phyloP scores from a whole-genome alignment of 768 basidiomycete species.

The Fomitopsis serialis region DNA sequence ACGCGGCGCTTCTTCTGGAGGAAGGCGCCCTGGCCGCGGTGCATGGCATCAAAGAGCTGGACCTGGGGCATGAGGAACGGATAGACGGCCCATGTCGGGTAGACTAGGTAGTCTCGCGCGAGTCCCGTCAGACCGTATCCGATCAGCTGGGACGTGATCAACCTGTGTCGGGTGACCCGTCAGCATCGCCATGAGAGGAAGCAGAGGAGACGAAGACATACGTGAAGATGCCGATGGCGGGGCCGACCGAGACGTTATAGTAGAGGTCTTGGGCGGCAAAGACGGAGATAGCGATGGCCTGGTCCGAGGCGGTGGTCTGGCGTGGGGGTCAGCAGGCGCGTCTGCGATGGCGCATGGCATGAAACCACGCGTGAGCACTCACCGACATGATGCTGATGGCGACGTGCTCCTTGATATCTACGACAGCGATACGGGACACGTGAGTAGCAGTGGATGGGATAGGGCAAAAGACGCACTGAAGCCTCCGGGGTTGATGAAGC shows the following conservation, averaged over 20 bases:
- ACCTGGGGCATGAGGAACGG: conserved; percentile 23
- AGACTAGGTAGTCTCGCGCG: conserved; percentile 43
- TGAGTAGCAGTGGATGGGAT: not conserved
- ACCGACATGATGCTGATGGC: conserved; percentile 31
- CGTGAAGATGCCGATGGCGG: conserved; percentile 23
- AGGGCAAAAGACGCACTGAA: conserved; percentile 23
- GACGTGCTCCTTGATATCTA: conserved; percentile 29
- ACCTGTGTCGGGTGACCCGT: conserved; percentile 30
- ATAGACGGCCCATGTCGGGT: conserved; percentile 36
- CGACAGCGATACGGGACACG: not conserved
- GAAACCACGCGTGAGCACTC: conserved; percentile 1
- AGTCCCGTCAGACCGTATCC: conserved; percentile 30
- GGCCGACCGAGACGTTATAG: conserved; percentile 29
- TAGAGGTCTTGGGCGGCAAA: conserved; percentile 25
- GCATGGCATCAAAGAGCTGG: conserved; percentile 12
- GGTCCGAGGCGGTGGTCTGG: conserved; percentile 15
- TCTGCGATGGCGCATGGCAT: no score
- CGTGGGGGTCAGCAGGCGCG: no score
- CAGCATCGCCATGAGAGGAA: not conserved
- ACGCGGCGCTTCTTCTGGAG: conserved; percentile 32
- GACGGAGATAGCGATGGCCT: conserved; percentile 26
- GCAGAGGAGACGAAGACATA: conserved; percentile 5
- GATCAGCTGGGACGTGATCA: conserved; percentile 28
- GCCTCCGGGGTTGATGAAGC: conserved; percentile 32
- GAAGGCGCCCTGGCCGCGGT: conserved; percentile 29